Percentiles rank a stretch among this genome's conserved stretches.
phyloP scores from a whole-genome alignment of 495 filamentous ascomycete species.

The Terfezia boudieri region DNA sequence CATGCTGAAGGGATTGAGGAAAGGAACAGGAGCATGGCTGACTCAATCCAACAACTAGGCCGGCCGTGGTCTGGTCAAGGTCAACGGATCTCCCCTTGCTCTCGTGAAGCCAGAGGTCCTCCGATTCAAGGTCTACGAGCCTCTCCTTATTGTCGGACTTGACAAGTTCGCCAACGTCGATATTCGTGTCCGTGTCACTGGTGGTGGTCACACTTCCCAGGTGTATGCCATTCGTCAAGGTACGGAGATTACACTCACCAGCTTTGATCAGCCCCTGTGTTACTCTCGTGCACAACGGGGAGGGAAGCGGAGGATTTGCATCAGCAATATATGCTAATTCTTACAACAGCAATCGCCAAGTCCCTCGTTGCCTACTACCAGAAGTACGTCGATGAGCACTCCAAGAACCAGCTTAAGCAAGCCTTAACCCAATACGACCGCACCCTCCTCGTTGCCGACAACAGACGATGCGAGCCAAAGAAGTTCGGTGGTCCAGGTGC shows the following conservation, averaged over 20 bases:
- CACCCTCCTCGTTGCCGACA: constrained; percentile 90
- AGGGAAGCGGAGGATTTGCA: background rate
- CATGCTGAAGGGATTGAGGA: background rate
- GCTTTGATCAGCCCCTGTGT: too few species aligned
- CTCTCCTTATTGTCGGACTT: constrained; percentile 79
- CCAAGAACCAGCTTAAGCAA: constrained; percentile 97
- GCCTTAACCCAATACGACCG: constrained; percentile 86
- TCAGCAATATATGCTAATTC: background rate
- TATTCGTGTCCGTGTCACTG: constrained; percentile 87
- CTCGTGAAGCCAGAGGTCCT: constrained; percentile 92
- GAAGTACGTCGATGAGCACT: constrained; percentile 99
- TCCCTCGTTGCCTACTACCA: constrained; percentile 98
- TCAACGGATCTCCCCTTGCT: constrained; percentile 86
- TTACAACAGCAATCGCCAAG: constrained; percentile 59
- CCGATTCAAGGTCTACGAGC: constrained; percentile 98
- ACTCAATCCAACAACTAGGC: constrained; percentile 26
- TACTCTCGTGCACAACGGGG: too few species aligned
- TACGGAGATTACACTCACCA: background rate
- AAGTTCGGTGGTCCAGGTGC: constrained; percentile 87
- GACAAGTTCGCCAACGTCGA: constrained; percentile 95
- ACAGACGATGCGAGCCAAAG: constrained; percentile 84
- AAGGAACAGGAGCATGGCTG: background rate
- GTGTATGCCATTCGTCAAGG: constrained; percentile 91
- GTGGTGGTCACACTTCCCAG: constrained; percentile 96
- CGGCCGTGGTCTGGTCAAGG: constrained; percentile 88